A percentile compares a stretch with the other conserved stretches of the same genome.
These are phyloP conservation scores for Spatholobus suberectus DNA, from an alignment of 306 rosid species.

Conservation along the genomic window DNA sequence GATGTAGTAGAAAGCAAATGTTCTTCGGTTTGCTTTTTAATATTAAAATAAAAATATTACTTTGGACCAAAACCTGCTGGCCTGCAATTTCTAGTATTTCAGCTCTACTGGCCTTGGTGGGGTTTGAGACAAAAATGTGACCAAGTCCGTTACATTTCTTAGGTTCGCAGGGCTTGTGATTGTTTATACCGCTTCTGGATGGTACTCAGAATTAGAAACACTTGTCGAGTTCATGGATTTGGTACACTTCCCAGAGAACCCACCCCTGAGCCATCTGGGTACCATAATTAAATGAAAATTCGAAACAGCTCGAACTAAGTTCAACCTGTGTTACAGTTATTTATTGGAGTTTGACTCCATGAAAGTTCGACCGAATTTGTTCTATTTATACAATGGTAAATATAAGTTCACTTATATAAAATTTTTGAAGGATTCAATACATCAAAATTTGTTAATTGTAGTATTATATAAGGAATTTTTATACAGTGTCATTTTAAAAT, in stretches of 20 bases:
- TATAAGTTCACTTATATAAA: no score
- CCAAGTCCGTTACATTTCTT: background rate
- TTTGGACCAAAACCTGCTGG: background rate
- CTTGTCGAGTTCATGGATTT: background rate
- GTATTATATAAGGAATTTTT: no score
- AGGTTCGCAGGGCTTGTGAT: background rate
- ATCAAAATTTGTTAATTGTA: no score
- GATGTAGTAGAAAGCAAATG: conserved; percentile 35
- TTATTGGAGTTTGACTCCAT: no score
- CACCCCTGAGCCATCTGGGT: background rate
- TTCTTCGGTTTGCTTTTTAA: conserved; percentile 33
- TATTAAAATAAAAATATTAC: background rate
- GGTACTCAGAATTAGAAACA: background rate
- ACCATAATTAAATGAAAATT: no score
- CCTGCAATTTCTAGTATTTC: no score
- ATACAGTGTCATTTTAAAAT: no score
- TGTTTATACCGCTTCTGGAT: no score
- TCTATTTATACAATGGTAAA: no score
- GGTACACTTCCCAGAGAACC: background rate
- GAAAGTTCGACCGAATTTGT: no score
- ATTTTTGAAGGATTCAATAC: no score
- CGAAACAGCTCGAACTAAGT: background rate
- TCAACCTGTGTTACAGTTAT: no score
- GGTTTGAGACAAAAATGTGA: background rate
- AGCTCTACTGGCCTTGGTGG: background rate